Base-by-base conservation (phyloP, 2,329 filamentous ascomycete species). In the Camillea tinctor region DNA sequence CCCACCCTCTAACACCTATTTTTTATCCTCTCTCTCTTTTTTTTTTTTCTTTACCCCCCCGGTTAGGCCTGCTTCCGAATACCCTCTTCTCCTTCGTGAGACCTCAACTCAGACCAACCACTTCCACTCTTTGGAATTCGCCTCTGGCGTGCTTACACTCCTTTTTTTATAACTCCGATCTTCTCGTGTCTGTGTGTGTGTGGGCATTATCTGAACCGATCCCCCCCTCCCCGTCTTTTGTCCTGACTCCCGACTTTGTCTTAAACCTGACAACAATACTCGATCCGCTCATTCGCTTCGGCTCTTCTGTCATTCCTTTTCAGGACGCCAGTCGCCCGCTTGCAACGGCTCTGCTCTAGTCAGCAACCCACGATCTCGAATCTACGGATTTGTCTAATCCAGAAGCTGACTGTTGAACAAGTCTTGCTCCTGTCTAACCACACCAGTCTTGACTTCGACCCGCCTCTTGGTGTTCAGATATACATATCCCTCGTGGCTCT, bases 311-410 rank as follows among this genome's bases (percentile, higher is more conserved):
- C 67, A 68, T 66, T 70, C 62, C 55, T 66, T 64, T 62, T 60
- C 57, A 56, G 67, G 69, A 70, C 70, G 70, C 70, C 66, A 72
- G 70, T 60, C 70, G 70, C 68, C 69, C 68, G 57, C 44, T 54
- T 60, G 54, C 57, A 55, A 55, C 58, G 48, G 13, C 49, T 63
- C 61, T 63, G 68, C 64, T 68, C 66, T 60, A 62, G 69, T 63
- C 64, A 71, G 67, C 67, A n/a, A 54, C 60, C 58, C 60, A 59
- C 55, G 49, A 51, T n/a, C 57, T 57, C 58, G 26, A 59, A 50
- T 24, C 30, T 55, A 57, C 63, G 49, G 52, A 53, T 50, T 62
- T 57, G 64, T 66, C 63, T 57, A 63, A 66, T 64, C 55, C 53
- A 22, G 54, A 62, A 53, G 50, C 60, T 57, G 62, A 61, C 66